These are phyloP conservation scores for Anthracocystis panici-leucophaei DNA, from an alignment of 1,284 basidiomycete species.

Conservation along the genomic window DNA sequence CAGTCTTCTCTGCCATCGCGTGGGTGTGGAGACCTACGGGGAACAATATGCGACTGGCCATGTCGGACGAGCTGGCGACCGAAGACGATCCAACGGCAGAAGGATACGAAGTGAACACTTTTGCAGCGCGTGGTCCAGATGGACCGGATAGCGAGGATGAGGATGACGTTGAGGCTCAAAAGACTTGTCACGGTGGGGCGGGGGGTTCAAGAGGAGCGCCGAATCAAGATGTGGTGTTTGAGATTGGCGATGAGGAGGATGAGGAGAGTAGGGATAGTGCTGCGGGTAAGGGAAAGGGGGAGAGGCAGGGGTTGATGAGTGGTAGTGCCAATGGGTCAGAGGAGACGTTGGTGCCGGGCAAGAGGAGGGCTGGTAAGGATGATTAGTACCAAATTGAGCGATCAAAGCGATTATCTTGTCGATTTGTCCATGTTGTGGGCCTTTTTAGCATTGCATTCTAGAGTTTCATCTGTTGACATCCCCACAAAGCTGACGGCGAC, in stretches of 20 bases:
- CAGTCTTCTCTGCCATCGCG: constrained; percentile 82
- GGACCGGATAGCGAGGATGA: constrained; percentile 53
- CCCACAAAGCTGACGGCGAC: too few relatives aligned
- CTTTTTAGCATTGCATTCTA: too few relatives aligned
- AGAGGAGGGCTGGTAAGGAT: constrained; percentile 35
- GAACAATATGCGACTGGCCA: constrained; percentile 80
- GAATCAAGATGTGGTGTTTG: constrained; percentile 57
- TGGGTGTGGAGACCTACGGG: constrained; percentile 94
- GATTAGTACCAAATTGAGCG: constrained; percentile 14
- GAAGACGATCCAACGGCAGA: constrained; percentile 85
- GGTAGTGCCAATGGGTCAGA: constrained; percentile 33
- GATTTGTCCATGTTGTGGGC: background rate
- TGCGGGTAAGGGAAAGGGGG: constrained; percentile 7
- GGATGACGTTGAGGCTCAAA: constrained; percentile 45
- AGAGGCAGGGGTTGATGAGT: constrained; percentile 48
- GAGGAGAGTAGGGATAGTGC: constrained; percentile 27
- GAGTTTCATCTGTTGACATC: too few relatives aligned
- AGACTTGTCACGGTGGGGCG: constrained; percentile 22
- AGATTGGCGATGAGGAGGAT: constrained; percentile 59
- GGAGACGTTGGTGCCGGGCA: constrained; percentile 53
- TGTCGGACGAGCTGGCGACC: constrained; percentile 74
- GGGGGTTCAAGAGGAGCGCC: constrained; percentile 3
- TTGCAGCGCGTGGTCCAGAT: constrained; percentile 43
- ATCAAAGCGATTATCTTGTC: too few relatives aligned
- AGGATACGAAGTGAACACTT: constrained; percentile 81